These are phyloP conservation scores for Fibroporia radiculosa DNA, from an alignment of 768 basidiomycete genomes.

Conservation along the genomic window DNA sequence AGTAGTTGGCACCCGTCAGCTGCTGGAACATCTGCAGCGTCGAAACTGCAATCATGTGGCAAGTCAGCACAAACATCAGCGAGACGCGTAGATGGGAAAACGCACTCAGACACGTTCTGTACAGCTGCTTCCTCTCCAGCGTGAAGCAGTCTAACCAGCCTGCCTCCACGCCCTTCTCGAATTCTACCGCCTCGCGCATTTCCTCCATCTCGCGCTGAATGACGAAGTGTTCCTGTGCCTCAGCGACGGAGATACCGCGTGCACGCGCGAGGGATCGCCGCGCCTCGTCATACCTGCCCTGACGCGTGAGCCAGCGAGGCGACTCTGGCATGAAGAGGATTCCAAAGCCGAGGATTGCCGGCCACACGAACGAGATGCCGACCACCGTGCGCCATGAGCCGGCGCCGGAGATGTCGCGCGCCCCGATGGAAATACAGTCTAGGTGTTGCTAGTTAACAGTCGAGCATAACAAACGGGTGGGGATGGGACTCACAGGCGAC, in stretches of 20 bases:
- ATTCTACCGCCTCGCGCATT: constrained; percentile 43
- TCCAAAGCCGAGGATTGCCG: constrained; percentile 50
- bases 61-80: neutral
- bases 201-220: constrained; percentile 43
- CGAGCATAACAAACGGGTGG: neutral
- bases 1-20: constrained; percentile 64
- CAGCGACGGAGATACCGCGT: constrained; percentile 36
- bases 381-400: constrained; percentile 58
- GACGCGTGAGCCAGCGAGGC: constrained; percentile 51
- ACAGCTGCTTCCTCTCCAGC: constrained; percentile 46
- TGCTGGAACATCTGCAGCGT: constrained; percentile 64
- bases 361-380: constrained; percentile 56
- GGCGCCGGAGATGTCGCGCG: constrained; percentile 38
- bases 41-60: constrained; percentile 44
- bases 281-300: constrained; percentile 41
- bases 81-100: neutral
- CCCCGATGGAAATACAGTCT: constrained; percentile 67
- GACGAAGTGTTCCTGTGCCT: constrained; percentile 33
- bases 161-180: constrained; percentile 36
- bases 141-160: constrained; percentile 70
- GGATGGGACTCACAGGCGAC: constrained; percentile 41
- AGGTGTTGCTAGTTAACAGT: constrained; percentile 2
- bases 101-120: constrained; percentile 49
- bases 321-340: constrained; percentile 68
- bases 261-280: constrained; percentile 37